These are phyloP conservation scores for Sugiyamaella lignohabitans DNA, from an alignment of 805 yeast species.

Conservation along the genomic window DNA sequence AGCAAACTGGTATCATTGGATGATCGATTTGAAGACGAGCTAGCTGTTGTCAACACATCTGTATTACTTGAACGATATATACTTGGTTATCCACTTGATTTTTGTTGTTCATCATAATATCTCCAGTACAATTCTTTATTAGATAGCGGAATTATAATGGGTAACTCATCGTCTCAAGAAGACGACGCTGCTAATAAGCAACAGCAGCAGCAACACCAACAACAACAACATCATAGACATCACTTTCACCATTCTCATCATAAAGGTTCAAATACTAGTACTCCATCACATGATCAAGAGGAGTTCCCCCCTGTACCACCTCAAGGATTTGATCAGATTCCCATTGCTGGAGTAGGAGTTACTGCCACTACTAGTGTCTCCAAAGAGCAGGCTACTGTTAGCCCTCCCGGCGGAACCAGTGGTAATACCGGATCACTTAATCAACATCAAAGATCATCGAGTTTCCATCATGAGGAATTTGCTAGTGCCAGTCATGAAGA, in stretches of 20 bases:
- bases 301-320: conserved; percentile 9
- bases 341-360: conserved; percentile 5
- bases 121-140: background rate
- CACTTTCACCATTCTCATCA: background rate
- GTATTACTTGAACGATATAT: too few species aligned
- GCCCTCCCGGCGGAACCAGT: conserved; percentile 1
- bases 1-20: background rate
- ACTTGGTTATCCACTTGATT: background rate
- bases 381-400: conserved; percentile 12
- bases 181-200: conserved; percentile 12
- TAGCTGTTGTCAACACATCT: background rate
- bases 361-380: conserved; percentile 12
- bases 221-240: conserved; percentile 3
- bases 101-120: too few species aligned
- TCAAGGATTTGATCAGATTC: conserved; percentile 11
- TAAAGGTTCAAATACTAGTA: background rate
- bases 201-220: conserved; percentile 1
- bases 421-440: background rate
- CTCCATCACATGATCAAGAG: background rate
- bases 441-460: background rate
- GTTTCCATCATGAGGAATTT: conserved; percentile 13
- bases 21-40: background rate
- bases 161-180: conserved; percentile 21
- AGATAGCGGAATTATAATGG: conserved; percentile 12
- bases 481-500: conserved; percentile 11